phyloP scores from a whole-genome alignment of 768 basidiomycete species.

The Trametes sanguinea region DNA sequence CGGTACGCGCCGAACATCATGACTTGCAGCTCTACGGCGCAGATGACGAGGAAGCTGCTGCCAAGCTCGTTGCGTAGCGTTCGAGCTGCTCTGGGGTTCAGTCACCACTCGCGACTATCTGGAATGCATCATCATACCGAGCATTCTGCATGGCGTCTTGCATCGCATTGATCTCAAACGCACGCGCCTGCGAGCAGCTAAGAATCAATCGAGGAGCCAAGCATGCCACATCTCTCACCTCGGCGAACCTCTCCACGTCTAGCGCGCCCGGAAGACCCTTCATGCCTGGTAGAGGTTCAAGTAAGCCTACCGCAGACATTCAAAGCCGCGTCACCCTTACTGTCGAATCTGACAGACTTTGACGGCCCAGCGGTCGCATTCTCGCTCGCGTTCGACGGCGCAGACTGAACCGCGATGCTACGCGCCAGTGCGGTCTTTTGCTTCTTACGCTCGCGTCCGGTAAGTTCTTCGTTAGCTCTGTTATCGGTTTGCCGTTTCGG shows the following conservation, averaged over 20 bases:
- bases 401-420: constrained; percentile 63
- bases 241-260: constrained; percentile 86
- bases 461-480: constrained; percentile 29
- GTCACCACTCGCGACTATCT: neutral
- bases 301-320: too few relatives aligned
- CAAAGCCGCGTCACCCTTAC: too few relatives aligned
- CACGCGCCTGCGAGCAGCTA: constrained; percentile 58
- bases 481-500: constrained; percentile 43
- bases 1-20: constrained; percentile 91
- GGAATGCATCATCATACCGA: constrained; percentile 43
- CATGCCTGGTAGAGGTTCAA: too few relatives aligned
- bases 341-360: constrained; percentile 40
- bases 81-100: constrained; percentile 44
- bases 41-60: constrained; percentile 92
- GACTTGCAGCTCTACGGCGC: constrained; percentile 90
- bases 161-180: constrained; percentile 91
- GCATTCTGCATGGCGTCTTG: constrained; percentile 82
- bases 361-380: constrained; percentile 45
- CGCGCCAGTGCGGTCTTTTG: constrained; percentile 63
- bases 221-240: constrained; percentile 47
- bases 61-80: constrained; percentile 82
- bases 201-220: neutral
- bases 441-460: constrained; percentile 65
- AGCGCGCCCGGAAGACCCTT: constrained; percentile 68
- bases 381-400: constrained; percentile 17